These are phyloP conservation scores for Catunica adiposa DNA, from an alignment of 2,329 filamentous ascomycete genomes.

Conservation along the genomic window DNA sequence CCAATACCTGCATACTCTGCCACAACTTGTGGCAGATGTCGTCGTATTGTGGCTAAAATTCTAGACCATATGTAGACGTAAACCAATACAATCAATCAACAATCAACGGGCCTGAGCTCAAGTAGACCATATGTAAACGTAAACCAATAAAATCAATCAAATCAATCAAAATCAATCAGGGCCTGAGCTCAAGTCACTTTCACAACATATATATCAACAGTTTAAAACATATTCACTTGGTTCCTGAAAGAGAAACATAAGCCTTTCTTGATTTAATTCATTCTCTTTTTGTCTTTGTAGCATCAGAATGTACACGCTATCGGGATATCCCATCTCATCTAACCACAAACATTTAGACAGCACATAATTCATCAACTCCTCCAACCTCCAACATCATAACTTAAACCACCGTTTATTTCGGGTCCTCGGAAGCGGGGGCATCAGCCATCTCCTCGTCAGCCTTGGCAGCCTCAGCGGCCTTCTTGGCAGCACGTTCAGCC, in stretches of 20 bases:
- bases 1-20: no score
- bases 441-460: slow-evolving; percentile 50
- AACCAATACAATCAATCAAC: no score
- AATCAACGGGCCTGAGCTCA: no score
- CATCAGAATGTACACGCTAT: slow-evolving; percentile 8
- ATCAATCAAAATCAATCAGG: no score
- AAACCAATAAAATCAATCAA: no score
- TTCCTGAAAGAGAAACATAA: background rate
- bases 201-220: no score
- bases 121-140: no score
- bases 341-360: slow-evolving; percentile 6
- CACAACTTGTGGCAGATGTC: no score
- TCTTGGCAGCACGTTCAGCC: slow-evolving; percentile 60
- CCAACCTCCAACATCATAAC: background rate
- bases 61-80: no score
- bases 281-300: slow-evolving; percentile 2
- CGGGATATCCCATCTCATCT: slow-evolving; percentile 5
- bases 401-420: slow-evolving; percentile 9
- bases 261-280: background rate
- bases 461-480: slow-evolving; percentile 36
- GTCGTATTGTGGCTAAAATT: no score
- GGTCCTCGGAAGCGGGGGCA: slow-evolving; percentile 34
- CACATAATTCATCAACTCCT: background rate
- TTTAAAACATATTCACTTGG: no score
- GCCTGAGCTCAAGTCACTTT: no score